Evolutionary conservation across 2,329 filamentous ascomycete genomes (phyloP), one percentile per base, ranked within the genome.

Genomic region (Beauveria sp.): DNA sequence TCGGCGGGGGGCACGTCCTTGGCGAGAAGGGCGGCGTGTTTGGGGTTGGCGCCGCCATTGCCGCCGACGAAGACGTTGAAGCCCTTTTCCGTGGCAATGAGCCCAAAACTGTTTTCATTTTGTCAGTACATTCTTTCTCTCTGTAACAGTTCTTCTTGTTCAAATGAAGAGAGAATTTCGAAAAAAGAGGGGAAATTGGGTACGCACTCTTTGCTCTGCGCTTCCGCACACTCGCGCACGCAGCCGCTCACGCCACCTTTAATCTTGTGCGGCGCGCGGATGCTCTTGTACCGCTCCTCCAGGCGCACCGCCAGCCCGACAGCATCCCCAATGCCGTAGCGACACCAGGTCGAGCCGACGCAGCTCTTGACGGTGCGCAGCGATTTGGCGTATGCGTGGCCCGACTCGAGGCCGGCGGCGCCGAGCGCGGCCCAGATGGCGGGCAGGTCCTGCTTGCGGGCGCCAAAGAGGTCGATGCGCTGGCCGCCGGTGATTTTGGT

Each of bases 401-500:
- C 92, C 64, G 88, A 91, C 73, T 96, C 92, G 87, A 96, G 89
- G 22, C 92, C 92, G 1, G 88, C 92, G 61, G 90, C 86, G 9
- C 84, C 84, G 3, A 96, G 80, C 66, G 86, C 84, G 49, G 83
- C 83, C 92, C 92, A 96, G 67, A 96, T 96, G 16, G 82, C 81
- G 2, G 90, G 80, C 20, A 96, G 79, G 71, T 96, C 91, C 66
- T 95, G 89, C 75, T 96, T 96, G 74, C 86, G 87, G 0, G 92
- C 92, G 46, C 92, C 92, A 69, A 96, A 96, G 86, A 96, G 85
- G 73, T 96, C 92, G 70, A 96, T 96, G 61, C 92, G 85, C 74
- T 96, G 92, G 1, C 90, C 92, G 60, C 92, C 92, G 0, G 92
- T 96, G 70, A 96, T 96, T 75, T 96, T 96, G 70, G 87, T 91